A percentile compares a stretch with the other conserved stretches of the same genome.
phyloP scores from a whole-genome alignment of 257 asterid genomes.

The Avicennia marina region DNA sequence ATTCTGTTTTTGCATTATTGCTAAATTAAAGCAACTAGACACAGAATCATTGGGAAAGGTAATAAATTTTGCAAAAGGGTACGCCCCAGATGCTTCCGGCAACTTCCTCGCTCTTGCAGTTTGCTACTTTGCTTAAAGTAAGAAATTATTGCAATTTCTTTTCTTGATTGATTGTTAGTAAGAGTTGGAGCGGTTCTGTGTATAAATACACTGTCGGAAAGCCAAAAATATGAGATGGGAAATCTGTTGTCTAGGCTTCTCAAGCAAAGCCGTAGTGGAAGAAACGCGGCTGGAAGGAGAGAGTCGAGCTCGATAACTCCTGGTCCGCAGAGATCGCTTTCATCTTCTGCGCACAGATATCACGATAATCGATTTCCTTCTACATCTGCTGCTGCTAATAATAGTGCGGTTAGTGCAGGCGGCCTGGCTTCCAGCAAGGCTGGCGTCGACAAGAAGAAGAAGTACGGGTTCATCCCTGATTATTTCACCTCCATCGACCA shows the following conservation, averaged over 20 bases:
- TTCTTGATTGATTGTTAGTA: background rate
- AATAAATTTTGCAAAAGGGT: background rate
- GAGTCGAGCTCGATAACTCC: background rate
- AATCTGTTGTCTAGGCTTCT: constrained; percentile 24
- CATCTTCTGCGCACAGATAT: constrained; percentile 22
- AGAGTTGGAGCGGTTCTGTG: background rate
- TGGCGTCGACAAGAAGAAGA: constrained; percentile 33
- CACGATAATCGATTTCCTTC: background rate
- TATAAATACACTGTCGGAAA: constrained; percentile 3
- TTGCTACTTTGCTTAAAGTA: constrained; percentile 15
- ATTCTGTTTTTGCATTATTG: background rate
- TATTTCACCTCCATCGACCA: constrained; percentile 59
- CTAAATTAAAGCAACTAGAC: background rate
- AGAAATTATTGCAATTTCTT: background rate
- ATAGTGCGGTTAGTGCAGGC: constrained; percentile 5
- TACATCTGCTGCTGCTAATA: constrained; percentile 6
- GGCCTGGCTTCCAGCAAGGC: constrained; percentile 23
- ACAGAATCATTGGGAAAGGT: background rate
- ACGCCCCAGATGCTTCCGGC: constrained; percentile 10
- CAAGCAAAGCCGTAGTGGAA: constrained; percentile 9
- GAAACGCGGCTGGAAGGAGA: background rate
- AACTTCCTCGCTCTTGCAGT: constrained; percentile 28
- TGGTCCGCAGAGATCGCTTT: background rate
- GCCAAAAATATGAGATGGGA: constrained; percentile 40
- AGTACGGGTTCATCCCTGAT: constrained; percentile 60